Conservation (phyloP, 139 green algal genomes). For the Chlorella sp. region DNA sequence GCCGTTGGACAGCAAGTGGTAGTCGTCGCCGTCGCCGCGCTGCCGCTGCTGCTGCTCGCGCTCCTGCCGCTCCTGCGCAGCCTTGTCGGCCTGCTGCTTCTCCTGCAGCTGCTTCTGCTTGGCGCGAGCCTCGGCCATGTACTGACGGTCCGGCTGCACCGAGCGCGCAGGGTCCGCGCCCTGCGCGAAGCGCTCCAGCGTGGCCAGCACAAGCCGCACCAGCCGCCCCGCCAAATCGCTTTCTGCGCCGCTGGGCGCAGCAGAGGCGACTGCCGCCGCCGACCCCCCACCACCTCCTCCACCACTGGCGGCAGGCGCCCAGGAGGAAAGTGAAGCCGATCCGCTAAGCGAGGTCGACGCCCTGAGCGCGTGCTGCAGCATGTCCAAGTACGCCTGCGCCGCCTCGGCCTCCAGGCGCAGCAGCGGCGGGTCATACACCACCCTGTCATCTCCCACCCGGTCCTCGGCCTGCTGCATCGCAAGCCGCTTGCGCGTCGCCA, state of each 20-base stretch:
- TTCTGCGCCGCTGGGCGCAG: no score
- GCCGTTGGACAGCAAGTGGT: neutral
- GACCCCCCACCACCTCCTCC: no score
- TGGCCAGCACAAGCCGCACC: constrained; percentile 57
- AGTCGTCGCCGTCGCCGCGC: neutral
- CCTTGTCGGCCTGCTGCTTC: neutral
- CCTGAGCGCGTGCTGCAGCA: constrained; percentile 29
- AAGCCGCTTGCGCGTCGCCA: constrained; percentile 51
- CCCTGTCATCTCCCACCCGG: constrained; percentile 52
- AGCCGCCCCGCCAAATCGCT: no score
- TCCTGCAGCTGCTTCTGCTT: constrained; percentile 3
- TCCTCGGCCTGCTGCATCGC: constrained; percentile 54
- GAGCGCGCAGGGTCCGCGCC: neutral
- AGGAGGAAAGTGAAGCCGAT: no score
- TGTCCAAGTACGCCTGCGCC: constrained; percentile 73
- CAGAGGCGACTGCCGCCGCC: no score
- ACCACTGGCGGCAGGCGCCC: no score
- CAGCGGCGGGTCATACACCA: constrained; percentile 82
- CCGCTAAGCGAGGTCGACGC: no score
- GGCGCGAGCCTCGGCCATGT: neutral
- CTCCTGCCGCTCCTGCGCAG: no score
- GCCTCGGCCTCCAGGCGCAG: constrained; percentile 87
- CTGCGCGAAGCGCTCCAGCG: constrained; percentile 61
- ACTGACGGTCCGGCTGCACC: constrained; percentile 4
- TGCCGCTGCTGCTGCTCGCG: neutral